A percentile compares a stretch with the other conserved stretches of the same genome.
Conservation (phyloP, 495 filamentous ascomycete species). For the Parachaetomium inaequale region DNA sequence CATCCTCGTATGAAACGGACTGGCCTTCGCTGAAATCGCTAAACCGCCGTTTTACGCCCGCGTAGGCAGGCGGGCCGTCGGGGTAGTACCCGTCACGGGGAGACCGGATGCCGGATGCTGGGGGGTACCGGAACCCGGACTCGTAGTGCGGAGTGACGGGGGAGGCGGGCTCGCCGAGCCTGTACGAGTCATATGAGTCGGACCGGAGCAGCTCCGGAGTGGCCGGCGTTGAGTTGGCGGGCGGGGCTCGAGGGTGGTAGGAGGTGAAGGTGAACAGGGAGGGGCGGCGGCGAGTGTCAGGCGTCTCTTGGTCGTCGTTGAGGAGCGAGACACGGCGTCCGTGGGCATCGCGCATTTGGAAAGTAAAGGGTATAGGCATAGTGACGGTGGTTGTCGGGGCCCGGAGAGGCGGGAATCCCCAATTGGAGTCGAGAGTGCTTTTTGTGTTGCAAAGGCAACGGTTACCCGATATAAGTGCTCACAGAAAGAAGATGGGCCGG, state of each 20-base stretch:
- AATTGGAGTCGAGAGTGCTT: too few relatives aligned
- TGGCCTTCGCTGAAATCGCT: conserved; percentile 29
- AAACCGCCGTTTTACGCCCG: conserved; percentile 31
- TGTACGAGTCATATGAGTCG: conserved; percentile 54
- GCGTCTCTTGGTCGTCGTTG: background rate
- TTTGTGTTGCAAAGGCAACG: too few relatives aligned
- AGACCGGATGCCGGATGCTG: conserved; percentile 23
- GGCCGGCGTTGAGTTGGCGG: conserved; percentile 40
- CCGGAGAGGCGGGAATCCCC: too few relatives aligned
- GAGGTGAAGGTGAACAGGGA: background rate
- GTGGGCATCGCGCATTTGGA: background rate
- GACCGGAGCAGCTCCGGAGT: conserved; percentile 51
- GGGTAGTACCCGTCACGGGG: conserved; percentile 40
- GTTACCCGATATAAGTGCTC: too few relatives aligned
- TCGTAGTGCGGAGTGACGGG: conserved; percentile 46
- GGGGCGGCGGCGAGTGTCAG: background rate
- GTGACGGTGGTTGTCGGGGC: background rate
- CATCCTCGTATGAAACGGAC: conserved; percentile 35
- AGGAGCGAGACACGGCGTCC: conserved; percentile 1
- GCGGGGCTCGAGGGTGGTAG: conserved; percentile 13
- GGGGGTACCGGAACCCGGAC: conserved; percentile 25
- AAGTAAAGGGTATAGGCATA: background rate
- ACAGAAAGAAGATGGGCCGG: too few relatives aligned
- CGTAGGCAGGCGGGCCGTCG: conserved; percentile 30
- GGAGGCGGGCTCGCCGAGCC: conserved; percentile 44